Base-by-base conservation (phyloP, 2,329 filamentous ascomycete species). In the Fusarium tuaranense region DNA sequence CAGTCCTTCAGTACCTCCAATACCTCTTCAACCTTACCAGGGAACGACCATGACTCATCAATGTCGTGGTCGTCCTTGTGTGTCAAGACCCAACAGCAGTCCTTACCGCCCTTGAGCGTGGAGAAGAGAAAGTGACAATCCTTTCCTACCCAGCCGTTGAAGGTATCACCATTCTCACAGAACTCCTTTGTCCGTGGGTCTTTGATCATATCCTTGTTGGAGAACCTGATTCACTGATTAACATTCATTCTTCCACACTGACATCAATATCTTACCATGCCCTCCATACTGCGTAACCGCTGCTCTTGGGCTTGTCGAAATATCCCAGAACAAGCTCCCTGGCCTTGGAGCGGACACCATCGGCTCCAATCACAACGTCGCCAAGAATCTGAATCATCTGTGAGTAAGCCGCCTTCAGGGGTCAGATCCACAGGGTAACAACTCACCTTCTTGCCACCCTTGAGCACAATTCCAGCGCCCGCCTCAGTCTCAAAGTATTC, bases 81-180 rank as follows among this genome's bases (percentile, higher is more conserved):
- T 1, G 89, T 91, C 25, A 89, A 81, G 4, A 91, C 89, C 89
- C 89, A 91, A 74, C 86, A 89, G 76, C 88, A 89, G 67, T 77
- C 76, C 9, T 70, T 71, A 1, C 75, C 75, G 0, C 69, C 76
- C n/a, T 77, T 90, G 73, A 91, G 86, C 4, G 88, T 89, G 7
- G 87, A 88, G 74, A 90, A 89, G 1, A 91, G 81, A 70, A 90
- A 88, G 73, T 90, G 88, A 60, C 75, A 66, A 20, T 73, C 75
- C 36, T 70, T 59, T 5, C 74, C 72, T 14, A 76, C 87, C 89
- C 86, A 88, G 30, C 88, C 89, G 65, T 89, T 89, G 80, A 90
- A 90, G 0, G 87, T 88, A 78, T 91, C 89, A 38, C 88, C 89
- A 67, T 90, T 84, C 38, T 82, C 83, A 72, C 88, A 89, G 65